Conservation (phyloP, 2,329 filamentous ascomycete genomes). For the Neophaeococcomyces mojaviensis region DNA sequence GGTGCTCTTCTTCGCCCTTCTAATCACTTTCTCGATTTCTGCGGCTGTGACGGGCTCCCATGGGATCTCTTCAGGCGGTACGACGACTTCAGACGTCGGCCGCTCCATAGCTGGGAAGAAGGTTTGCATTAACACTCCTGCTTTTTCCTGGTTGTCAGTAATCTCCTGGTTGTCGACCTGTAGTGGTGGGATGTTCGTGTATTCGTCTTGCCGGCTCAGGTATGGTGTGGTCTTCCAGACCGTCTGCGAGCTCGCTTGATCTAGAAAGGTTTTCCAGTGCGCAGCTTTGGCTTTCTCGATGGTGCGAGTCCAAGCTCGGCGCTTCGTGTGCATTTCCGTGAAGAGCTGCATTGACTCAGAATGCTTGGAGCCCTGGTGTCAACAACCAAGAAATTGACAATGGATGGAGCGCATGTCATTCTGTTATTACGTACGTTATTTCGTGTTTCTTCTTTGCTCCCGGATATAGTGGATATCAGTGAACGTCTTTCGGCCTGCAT, state of each 20-base stretch:
- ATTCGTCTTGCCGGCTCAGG: constrained; percentile 12
- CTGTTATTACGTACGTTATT: no score
- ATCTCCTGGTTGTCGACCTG: constrained; percentile 12
- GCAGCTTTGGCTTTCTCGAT: no score
- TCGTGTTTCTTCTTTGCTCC: no score
- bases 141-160: constrained; percentile 19
- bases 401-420: no score
- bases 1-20: constrained; percentile 16
- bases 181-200: constrained; percentile 16
- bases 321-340: constrained; percentile 6
- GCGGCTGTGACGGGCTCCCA: constrained; percentile 18
- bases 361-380: no score
- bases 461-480: no score
- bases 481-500: no score
- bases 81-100: constrained; percentile 5
- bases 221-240: constrained; percentile 20
- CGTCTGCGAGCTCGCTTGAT: constrained; percentile 16
- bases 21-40: constrained; percentile 15
- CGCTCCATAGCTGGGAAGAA: constrained; percentile 19
- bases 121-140: constrained; percentile 14
- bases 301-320: constrained; percentile 19
- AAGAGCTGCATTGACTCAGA: constrained; percentile 11
- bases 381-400: no score
- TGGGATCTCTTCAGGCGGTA: constrained; percentile 8
- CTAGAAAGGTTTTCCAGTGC: constrained; percentile 23